phyloP scores from a whole-genome alignment of 1,284 basidiomycete genomes.

The Sporisorium reilianum region DNA sequence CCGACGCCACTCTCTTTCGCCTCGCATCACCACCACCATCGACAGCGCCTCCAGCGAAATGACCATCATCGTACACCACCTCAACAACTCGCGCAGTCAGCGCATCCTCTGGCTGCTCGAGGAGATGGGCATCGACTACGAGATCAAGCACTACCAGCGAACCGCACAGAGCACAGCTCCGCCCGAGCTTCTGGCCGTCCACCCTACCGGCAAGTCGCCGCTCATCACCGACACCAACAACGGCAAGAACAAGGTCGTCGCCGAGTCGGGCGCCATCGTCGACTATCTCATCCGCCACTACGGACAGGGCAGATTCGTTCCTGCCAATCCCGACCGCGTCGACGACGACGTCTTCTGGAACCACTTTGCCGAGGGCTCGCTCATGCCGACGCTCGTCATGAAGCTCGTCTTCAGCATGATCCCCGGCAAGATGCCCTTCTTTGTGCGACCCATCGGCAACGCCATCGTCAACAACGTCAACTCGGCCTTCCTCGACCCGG shows the following conservation, averaged over 20 bases:
- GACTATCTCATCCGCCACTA: conserved; percentile 67
- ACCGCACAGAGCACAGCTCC: conserved; percentile 57
- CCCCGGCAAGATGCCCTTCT: conserved; percentile 63
- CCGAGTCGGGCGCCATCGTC: conserved; percentile 67
- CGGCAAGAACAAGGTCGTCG: conserved; percentile 56
- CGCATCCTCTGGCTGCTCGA: conserved; percentile 68
- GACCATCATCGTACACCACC: conserved; percentile 63
- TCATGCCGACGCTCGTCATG: conserved; percentile 64
- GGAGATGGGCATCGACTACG: conserved; percentile 64
- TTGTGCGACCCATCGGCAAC: conserved; percentile 61
- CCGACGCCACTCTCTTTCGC: too few species aligned
- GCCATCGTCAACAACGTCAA: conserved; percentile 51
- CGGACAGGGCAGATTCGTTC: conserved; percentile 56
- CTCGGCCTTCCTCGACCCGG: conserved; percentile 55
- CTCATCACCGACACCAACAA: conserved; percentile 62
- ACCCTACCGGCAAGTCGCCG: conserved; percentile 66
- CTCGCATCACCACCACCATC: not conserved
- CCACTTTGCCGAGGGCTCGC: conserved; percentile 65
- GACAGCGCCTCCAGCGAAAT: conserved; percentile 20
- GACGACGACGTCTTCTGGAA: conserved; percentile 61
- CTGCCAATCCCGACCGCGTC: conserved; percentile 39
- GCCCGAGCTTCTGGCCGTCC: conserved; percentile 54
- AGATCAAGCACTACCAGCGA: conserved; percentile 64
- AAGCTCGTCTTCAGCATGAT: conserved; percentile 61
- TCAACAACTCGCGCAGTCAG: conserved; percentile 67